Base-by-base conservation (phyloP, 108 stramenopile species). In the Epithemia pelagica region DNA sequence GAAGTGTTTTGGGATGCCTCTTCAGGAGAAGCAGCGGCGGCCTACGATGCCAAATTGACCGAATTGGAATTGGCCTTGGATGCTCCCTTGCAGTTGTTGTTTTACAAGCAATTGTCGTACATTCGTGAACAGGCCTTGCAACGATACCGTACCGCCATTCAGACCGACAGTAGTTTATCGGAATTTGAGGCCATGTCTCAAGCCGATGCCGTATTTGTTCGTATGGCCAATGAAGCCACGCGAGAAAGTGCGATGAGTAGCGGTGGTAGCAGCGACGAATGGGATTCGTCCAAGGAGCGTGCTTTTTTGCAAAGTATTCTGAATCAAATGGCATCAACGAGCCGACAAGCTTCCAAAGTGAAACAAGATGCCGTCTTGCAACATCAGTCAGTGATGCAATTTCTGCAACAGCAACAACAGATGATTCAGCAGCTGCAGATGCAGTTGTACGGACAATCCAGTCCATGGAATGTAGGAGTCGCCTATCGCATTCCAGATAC, bases 401-500 rank as follows among this genome's bases (percentile, higher is more conserved):
- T 90, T 69, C 70, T 98, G 33, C 95, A 98, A 67, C 82, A 82
- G 65, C 97, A 98, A 76, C 96, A 96, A 75, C 92, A 95, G 71
- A 92, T 93, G 89, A 89, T 94, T 69, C 93, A 95, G 77, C 94
- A 95, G 65, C 69, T 96, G 59, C 96, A 96, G 68, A 80, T 87
- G 86, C 96, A 96, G 79, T 73, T 96, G 2, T 96, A 96, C 68
- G 95, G 95, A 53, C 92, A 94, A 66, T 67, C 79, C 1, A 82
- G 81, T 58, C 93, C 96, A 15, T 97, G 96, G 96, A 95, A 96
- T 71, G 75, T 94, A 32, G 96, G 90, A 23, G 79, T 92, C n/a
- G 96, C 96, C n/a, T 97, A 96, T 71, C 86, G 96, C 58, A 88
- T 98, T 70, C 97, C 97, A 0, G 96, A 98, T 75, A 93, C 97